Evolutionary conservation across 306 rosid genomes (phyloP).

Genomic region (Vigna mungo): DNA sequence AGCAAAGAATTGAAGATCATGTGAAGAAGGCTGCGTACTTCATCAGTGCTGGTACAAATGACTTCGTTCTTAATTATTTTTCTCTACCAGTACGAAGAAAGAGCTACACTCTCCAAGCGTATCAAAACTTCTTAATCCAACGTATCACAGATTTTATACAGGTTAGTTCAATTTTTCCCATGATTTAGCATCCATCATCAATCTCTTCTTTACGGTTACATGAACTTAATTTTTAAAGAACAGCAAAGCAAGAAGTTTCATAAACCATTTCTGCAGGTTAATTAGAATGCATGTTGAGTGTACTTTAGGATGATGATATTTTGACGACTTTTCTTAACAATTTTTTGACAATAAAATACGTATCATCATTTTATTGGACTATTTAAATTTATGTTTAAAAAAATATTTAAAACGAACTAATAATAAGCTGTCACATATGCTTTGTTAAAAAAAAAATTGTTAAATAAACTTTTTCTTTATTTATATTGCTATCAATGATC

Average conservation of each 20-base stretch:
- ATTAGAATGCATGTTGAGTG: too few species aligned
- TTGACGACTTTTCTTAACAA: too few species aligned
- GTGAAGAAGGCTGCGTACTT: slow-evolving; percentile 59
- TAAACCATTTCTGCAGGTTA: too few species aligned
- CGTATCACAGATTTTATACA: slow-evolving; percentile 53
- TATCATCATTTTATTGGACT: too few species aligned
- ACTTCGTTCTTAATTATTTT: slow-evolving; percentile 71
- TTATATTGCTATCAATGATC: too few species aligned
- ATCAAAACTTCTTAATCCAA: slow-evolving; percentile 67
- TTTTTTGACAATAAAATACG: too few species aligned
- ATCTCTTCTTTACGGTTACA: not conserved
- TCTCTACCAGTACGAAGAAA: slow-evolving; percentile 55
- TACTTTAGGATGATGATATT: too few species aligned
- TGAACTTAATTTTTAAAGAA: not conserved
- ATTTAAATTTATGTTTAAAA: too few species aligned
- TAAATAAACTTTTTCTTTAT: too few species aligned
- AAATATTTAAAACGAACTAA: too few species aligned
- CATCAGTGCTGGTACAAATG: slow-evolving; percentile 85
- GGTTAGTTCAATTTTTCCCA: slow-evolving; percentile 42
- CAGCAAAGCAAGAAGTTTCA: not conserved
- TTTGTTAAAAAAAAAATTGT: too few species aligned
- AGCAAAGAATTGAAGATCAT: slow-evolving; percentile 53
- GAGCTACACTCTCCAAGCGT: slow-evolving; percentile 42
- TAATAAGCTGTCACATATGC: too few species aligned
- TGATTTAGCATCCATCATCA: not conserved